These are phyloP conservation scores for Aspergillus avenaceus DNA, from an alignment of 495 filamentous ascomycete genomes.

Conservation along the genomic window DNA sequence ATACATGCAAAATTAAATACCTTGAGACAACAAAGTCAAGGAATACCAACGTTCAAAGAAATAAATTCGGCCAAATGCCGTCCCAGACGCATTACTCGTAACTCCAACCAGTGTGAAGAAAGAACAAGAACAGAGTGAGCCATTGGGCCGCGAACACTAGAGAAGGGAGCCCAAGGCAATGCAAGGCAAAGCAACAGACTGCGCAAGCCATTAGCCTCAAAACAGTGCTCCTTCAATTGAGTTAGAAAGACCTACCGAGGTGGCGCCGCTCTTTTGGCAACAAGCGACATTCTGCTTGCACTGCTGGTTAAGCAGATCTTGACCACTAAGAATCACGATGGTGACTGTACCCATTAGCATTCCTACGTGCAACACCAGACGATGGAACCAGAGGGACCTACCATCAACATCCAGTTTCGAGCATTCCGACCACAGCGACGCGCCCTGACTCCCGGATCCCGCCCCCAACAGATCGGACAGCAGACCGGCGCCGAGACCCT, in stretches of 20 bases:
- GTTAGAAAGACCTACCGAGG: conserved; percentile 26
- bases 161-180: too few species aligned
- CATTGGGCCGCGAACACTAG: too few species aligned
- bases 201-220: too few species aligned
- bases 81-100: too few species aligned
- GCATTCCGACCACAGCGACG: conserved; percentile 36
- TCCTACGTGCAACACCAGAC: not conserved
- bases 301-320: conserved; percentile 44
- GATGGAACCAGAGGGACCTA: conserved; percentile 5
- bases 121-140: too few species aligned
- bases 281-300: conserved; percentile 54
- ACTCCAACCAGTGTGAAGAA: too few species aligned
- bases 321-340: conserved; percentile 28
- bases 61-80: too few species aligned
- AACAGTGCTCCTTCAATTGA: too few species aligned
- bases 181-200: too few species aligned
- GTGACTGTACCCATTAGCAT: conserved; percentile 26
- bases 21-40: too few species aligned
- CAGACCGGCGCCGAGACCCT: conserved; percentile 23
- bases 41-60: too few species aligned
- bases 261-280: conserved; percentile 41
- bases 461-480: conserved; percentile 28
- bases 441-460: conserved; percentile 33
- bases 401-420: conserved; percentile 33
- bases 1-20: too few species aligned